phyloP scores from a whole-genome alignment of 2,329 filamentous ascomycete species.

The Laburnicola sp. region DNA sequence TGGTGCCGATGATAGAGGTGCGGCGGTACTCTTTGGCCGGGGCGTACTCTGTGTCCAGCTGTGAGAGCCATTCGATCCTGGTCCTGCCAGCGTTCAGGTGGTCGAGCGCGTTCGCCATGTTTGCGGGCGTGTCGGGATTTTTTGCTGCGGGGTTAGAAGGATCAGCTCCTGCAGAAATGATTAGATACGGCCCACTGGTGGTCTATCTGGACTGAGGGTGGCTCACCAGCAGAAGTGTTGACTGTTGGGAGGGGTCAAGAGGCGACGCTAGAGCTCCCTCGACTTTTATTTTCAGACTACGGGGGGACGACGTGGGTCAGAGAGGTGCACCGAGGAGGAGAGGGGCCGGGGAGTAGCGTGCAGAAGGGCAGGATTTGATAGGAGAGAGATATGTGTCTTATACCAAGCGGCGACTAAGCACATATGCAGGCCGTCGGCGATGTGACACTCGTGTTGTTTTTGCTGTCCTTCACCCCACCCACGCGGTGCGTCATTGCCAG shows the following conservation, averaged over 20 bases:
- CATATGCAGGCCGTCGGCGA: slow-evolving; percentile 1
- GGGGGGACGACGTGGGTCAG: slow-evolving; percentile 14
- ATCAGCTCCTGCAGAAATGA: slow-evolving; percentile 6
- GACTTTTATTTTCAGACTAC: slow-evolving; percentile 16
- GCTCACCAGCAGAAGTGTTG: slow-evolving; percentile 10
- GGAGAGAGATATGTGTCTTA: slow-evolving; percentile 8
- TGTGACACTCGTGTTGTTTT: slow-evolving; percentile 15
- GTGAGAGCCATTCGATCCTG: slow-evolving; percentile 69
- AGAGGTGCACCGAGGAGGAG: neutral
- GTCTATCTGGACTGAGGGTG: neutral
- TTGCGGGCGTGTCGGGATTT: slow-evolving; percentile 19
- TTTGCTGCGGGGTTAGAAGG: slow-evolving; percentile 14
- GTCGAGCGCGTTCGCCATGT: slow-evolving; percentile 70
- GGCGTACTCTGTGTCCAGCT: slow-evolving; percentile 86
- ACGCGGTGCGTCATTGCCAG: slow-evolving; percentile 16
- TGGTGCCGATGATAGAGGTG: slow-evolving; percentile 98
- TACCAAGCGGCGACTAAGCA: slow-evolving; percentile 4
- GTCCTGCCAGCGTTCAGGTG: slow-evolving; percentile 77
- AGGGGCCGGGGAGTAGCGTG: slow-evolving; percentile 8
- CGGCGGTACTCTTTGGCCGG: slow-evolving; percentile 90
- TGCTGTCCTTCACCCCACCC: slow-evolving; percentile 11
- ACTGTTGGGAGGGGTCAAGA: slow-evolving; percentile 18
- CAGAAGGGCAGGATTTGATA: slow-evolving; percentile 9
- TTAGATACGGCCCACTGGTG: neutral
- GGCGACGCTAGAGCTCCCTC: slow-evolving; percentile 16